Percentiles rank a stretch among this genome's conserved stretches.
Conservation (phyloP, 2,329 filamentous ascomycete species). For the Pestalotiopsis sp. region DNA sequence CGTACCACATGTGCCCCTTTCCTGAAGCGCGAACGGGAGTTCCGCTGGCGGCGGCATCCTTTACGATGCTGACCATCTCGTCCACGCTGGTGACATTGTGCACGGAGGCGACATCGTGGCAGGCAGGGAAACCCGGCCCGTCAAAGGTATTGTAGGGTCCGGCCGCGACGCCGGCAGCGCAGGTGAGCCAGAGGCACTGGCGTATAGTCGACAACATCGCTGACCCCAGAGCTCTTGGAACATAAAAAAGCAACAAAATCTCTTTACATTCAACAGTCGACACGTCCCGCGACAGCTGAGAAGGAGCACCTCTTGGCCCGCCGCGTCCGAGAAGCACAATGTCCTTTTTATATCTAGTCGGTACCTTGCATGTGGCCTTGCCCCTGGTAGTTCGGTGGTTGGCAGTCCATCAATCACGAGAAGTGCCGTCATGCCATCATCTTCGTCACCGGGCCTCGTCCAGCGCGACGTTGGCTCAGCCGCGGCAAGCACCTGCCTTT, state of each 20-base stretch:
- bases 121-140: conserved; percentile 49
- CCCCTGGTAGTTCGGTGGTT: background rate
- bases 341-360: conserved; percentile 15
- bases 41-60: conserved; percentile 38
- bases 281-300: background rate
- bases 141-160: conserved; percentile 51
- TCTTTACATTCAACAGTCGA: background rate
- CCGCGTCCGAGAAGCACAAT: background rate
- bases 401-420: background rate
- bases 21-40: conserved; percentile 48
- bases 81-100: conserved; percentile 46
- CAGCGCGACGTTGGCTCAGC: background rate
- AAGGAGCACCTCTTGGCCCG: background rate
- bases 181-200: background rate
- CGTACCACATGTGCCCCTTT: conserved; percentile 50
- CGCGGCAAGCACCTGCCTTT: conserved; percentile 8
- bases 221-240: background rate
- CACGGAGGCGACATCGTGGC: conserved; percentile 46
- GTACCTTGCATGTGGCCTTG: conserved; percentile 3
- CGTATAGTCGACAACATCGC: conserved; percentile 22
- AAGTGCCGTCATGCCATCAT: background rate
- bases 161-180: background rate
- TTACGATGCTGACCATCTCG: conserved; percentile 44
- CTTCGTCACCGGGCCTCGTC: conserved; percentile 4
- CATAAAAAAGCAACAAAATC: background rate